Evolutionary conservation across 768 basidiomycete genomes (phyloP), one percentile per base, ranked within the genome.

Genomic region (Macrolepiota dolichaula): DNA sequence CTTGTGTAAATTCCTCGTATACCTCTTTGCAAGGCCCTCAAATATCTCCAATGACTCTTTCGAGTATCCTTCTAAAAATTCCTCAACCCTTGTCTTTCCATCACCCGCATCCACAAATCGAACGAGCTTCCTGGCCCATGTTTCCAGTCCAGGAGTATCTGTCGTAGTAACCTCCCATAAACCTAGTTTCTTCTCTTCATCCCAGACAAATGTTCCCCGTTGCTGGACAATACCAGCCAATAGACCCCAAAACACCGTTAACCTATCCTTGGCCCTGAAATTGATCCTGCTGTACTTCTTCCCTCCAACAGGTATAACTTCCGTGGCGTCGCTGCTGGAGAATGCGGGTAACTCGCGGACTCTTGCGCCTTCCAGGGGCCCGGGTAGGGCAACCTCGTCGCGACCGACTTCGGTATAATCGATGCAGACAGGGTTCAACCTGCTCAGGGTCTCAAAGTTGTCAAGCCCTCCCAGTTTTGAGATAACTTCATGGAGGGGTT

Each of bases 11-110:
- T 57, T 29, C 22, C 35, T 57, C 12, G 56, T 57, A 50, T 36
- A 57, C 56, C 35, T 57, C 47, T 57, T 49, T 7, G 56, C 47
- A 24, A 57, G 9, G 4, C 56, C 46, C 36, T 57, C 56, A 12
- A 57, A 50, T 37, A 57, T 19, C 12, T 37, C 32, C 15, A 49
- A 10, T 12, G 19, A 32, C 32, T 57, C 56, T 47, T 25, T 36
- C 47, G 56, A 49, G 50, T 57, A 57, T 15, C 56, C 56, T n/a
- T 57, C 56, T 32, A 47, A n/a, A 57, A 57, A 49, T 25, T 57
- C 56, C 36, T 49, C 56, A 4, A 57, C 11, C 47, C 12, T 57
- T 29, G 56, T 57, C 42, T 13, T 47, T 35, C 15, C 56, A n/a
- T 50, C 22, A 10, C 35, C 35, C 4, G 35, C 56, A 22, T 15